Evolutionary conservation across 306 rosid genomes (phyloP), one percentile per base, ranked within the genome.

Genomic region (Lagenaria siceraria): DNA sequence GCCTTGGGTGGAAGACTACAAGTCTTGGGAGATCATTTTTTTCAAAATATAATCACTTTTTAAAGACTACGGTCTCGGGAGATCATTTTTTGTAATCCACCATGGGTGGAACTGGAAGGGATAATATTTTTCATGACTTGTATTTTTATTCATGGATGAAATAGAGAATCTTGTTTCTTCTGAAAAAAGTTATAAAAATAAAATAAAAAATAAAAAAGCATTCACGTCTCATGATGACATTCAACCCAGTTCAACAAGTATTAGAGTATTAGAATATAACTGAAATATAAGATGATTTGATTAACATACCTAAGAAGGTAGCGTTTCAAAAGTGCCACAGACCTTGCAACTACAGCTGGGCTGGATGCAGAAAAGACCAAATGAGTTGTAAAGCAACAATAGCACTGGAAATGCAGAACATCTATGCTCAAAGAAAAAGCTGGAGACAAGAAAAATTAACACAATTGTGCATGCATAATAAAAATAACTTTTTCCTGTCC

Each of bases 281-380:
- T 42, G 79, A 59, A 64, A 65, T 63, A 63, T 18, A 58, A 27
- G 81, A 36, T 64, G 53, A n/a, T 31, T 31, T 56, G 22, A 56
- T 79, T 68, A 81, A 83, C 90, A 80, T 87, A 96, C 99, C 99
- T 85, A 80, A 96, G 83, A 63, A 96, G 93, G 82, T 90, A 88
- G 83, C 98, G 97, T 85, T 96, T 92, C 83, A 96, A 79, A 75
- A 96, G 92, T 55, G 97, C 97, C 83, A 96, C 96, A 64, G 98
- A 96, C 87, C 98, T 90, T 78, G 97, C 83, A 51, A 96, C 98
- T 53, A 92, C 98, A 74, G 99, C 99, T 63, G 99, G 99, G 83
- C 98, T 96, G 98, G 81, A 77, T 69, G 77, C 64, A 83, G 79
- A 87, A 83, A 84, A 77, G 69, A 52, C 19, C 77, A 75, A 77